These are phyloP conservation scores for Trichoderma virens DNA, from an alignment of 495 filamentous ascomycete genomes.

Conservation along the genomic window DNA sequence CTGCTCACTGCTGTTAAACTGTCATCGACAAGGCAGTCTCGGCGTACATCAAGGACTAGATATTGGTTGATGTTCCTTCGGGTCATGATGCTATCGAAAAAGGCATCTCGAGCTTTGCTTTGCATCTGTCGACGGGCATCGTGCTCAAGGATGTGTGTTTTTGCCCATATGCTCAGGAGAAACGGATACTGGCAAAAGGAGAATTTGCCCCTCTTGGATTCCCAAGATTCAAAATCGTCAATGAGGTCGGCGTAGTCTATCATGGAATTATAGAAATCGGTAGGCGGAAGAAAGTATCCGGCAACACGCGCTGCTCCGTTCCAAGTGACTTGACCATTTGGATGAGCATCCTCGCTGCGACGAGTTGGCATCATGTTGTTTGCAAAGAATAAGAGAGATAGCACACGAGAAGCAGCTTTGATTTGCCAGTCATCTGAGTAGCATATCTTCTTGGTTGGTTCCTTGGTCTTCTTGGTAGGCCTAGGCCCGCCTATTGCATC, in stretches of 20 bases:
- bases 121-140: conserved; percentile 91
- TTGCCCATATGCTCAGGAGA: conserved; percentile 86
- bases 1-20: conserved; percentile 82
- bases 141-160: conserved; percentile 87
- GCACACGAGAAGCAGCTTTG: conserved; percentile 69
- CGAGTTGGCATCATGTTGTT: conserved; percentile 47
- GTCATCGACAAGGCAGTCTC: conserved; percentile 88
- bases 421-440: conserved; percentile 93
- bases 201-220: conserved; percentile 64
- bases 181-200: conserved; percentile 94
- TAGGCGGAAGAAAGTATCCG: conserved; percentile 64
- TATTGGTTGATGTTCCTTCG: conserved; percentile 70
- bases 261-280: conserved; percentile 79
- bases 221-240: conserved; percentile 86
- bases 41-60: conserved; percentile 67
- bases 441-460: conserved; percentile 38
- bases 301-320: conserved; percentile 32
- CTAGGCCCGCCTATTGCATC: conserved; percentile 60
- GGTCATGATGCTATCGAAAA: conserved; percentile 79
- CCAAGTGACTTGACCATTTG: neutral
- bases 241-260: conserved; percentile 82
- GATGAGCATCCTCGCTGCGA: neutral
- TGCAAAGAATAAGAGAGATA: conserved; percentile 76
- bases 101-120: conserved; percentile 80
- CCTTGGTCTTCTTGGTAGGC: conserved; percentile 39